phyloP scores from a whole-genome alignment of 2,329 filamentous ascomycete species.

The Fusarium sp. region DNA sequence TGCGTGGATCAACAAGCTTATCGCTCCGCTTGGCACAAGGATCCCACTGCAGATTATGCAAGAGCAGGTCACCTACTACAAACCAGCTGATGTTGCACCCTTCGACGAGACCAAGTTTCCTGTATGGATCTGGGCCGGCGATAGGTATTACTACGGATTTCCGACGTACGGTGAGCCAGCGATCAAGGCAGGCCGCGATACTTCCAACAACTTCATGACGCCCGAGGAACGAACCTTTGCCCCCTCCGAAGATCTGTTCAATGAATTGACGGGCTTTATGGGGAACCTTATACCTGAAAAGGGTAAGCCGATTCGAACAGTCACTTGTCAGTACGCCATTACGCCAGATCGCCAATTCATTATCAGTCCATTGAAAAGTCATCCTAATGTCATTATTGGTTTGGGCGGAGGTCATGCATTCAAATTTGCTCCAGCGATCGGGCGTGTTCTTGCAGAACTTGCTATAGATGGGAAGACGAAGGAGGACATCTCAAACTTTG shows the following conservation, averaged over 20 bases:
- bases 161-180: slow-evolving; percentile 31
- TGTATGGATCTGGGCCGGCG: slow-evolving; percentile 34
- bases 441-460: slow-evolving; percentile 40
- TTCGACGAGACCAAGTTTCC: slow-evolving; percentile 25
- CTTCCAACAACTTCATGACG: slow-evolving; percentile 23
- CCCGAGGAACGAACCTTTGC: slow-evolving; percentile 30
- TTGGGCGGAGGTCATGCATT: slow-evolving; percentile 40
- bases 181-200: slow-evolving; percentile 34
- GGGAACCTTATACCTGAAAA: slow-evolving; percentile 12
- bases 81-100: background rate
- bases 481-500: slow-evolving; percentile 22
- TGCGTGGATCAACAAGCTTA: slow-evolving; percentile 34
- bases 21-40: slow-evolving; percentile 12
- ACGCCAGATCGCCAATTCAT: slow-evolving; percentile 42
- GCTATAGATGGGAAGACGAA: slow-evolving; percentile 38
- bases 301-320: slow-evolving; percentile 30
- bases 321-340: slow-evolving; percentile 43
- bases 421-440: slow-evolving; percentile 43
- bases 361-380: slow-evolving; percentile 29
- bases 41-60: slow-evolving; percentile 37
- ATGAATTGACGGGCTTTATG: slow-evolving; percentile 19
- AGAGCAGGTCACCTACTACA: slow-evolving; percentile 38
- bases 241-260: slow-evolving; percentile 1
- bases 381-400: slow-evolving; percentile 32
- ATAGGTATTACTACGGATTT: slow-evolving; percentile 19